Percentiles rank a stretch among this genome's conserved stretches.
Conservation (phyloP, 345 rosid genomes). For the Theobroma cacao region DNA sequence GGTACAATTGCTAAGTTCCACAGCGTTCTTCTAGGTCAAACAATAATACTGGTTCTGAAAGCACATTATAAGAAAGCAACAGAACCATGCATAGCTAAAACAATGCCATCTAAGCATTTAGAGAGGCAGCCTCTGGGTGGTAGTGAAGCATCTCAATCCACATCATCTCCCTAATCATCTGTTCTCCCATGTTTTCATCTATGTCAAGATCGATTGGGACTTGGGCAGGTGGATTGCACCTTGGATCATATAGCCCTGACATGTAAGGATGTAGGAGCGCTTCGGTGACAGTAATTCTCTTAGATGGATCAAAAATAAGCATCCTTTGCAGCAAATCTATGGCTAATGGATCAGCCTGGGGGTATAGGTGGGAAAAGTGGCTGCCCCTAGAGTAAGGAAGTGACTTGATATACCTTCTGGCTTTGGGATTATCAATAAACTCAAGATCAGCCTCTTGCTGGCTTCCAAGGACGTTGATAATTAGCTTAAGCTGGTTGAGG, state of each 20-base stretch:
- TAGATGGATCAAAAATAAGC: slow-evolving; percentile 79
- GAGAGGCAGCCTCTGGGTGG: slow-evolving; percentile 57
- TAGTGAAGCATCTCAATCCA: slow-evolving; percentile 76
- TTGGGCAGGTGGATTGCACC: slow-evolving; percentile 60
- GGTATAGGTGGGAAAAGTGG: slow-evolving; percentile 52
- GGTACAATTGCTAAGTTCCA: slow-evolving; percentile 8
- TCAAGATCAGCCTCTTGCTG: slow-evolving; percentile 61
- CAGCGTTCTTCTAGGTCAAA: slow-evolving; percentile 7
- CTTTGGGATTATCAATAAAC: slow-evolving; percentile 74
- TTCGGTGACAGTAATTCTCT: slow-evolving; percentile 67
- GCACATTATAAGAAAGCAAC: slow-evolving; percentile 3
- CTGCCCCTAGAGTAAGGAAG: slow-evolving; percentile 63
- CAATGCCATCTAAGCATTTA: slow-evolving; percentile 22
- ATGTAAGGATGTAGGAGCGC: slow-evolving; percentile 85
- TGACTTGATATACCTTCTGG: slow-evolving; percentile 57
- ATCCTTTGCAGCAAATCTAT: slow-evolving; percentile 70
- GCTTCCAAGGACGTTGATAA: slow-evolving; percentile 71
- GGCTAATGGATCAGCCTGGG: slow-evolving; percentile 69
- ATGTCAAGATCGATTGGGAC: slow-evolving; percentile 62
- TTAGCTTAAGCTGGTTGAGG: slow-evolving; percentile 75
- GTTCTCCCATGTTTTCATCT: slow-evolving; percentile 57
- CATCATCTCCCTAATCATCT: slow-evolving; percentile 70
- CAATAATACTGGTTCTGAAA: background rate
- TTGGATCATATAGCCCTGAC: slow-evolving; percentile 60
- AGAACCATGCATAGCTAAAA: background rate